Evolutionary conservation across 352 stramenopile species (phyloP).

Genomic region (Pythium periplocum): DNA sequence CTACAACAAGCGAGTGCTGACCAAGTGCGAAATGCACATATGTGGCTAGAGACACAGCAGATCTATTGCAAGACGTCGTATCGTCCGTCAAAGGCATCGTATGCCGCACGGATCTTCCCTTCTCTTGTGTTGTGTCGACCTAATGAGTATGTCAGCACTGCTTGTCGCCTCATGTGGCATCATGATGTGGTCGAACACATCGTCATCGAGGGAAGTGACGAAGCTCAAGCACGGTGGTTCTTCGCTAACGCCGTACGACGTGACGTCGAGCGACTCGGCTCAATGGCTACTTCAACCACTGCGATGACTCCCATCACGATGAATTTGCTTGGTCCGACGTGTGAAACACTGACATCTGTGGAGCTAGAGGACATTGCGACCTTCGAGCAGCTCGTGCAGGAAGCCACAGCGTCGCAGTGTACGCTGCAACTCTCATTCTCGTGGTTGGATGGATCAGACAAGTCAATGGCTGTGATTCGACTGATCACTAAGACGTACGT

Average conservation of each 20-base stretch:
- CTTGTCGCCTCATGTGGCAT: background rate
- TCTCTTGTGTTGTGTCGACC: conserved; percentile 25
- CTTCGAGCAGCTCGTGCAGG: conserved; percentile 15
- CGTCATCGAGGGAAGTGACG: conserved; percentile 31
- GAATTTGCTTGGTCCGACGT: conserved; percentile 7
- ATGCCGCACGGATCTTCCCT: conserved; percentile 22
- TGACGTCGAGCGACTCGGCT: conserved; percentile 25
- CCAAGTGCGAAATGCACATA: background rate
- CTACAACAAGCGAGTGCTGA: no score
- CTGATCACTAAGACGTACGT: conserved; percentile 31
- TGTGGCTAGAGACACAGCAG: conserved; percentile 18
- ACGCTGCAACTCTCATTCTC: conserved; percentile 9
- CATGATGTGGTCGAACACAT: conserved; percentile 35
- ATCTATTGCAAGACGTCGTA: conserved; percentile 20
- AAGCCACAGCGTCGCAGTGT: conserved; percentile 17
- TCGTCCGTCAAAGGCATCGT: conserved; percentile 36
- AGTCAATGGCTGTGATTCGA: background rate
- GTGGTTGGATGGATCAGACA: background rate
- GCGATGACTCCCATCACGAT: background rate
- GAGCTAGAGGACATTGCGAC: conserved; percentile 8
- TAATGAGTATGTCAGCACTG: conserved; percentile 7
- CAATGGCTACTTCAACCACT: no score
- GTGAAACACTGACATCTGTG: conserved; percentile 11
- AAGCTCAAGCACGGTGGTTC: conserved; percentile 24
- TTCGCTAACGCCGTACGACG: conserved; percentile 32